Conservation (phyloP, 2,329 filamentous ascomycete species). For the Fonsecaea pugnacius region DNA sequence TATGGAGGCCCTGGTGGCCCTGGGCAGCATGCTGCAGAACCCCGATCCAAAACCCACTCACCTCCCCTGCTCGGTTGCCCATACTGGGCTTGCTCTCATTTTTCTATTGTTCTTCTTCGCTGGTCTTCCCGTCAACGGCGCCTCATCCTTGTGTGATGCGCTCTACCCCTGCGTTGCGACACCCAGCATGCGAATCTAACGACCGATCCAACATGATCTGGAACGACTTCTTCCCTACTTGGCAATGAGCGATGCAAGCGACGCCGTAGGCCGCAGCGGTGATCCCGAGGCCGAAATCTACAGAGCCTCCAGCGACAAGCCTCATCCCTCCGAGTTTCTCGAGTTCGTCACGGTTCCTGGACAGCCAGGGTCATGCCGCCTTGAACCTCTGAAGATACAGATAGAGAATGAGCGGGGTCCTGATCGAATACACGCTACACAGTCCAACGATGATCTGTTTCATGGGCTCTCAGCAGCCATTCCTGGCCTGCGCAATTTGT, state of each 20-base stretch:
- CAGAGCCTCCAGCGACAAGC: constrained; percentile 26
- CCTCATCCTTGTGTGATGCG: background rate
- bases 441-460: constrained; percentile 36
- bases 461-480: constrained; percentile 32
- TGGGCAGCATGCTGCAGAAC: background rate
- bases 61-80: background rate
- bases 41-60: constrained; percentile 10
- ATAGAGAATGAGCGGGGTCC: constrained; percentile 4
- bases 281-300: background rate
- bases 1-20: background rate
- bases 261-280: constrained; percentile 13
- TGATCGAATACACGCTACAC: constrained; percentile 24
- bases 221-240: constrained; percentile 2
- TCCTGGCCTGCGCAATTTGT: constrained; percentile 33
- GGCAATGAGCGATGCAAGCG: constrained; percentile 29
- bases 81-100: background rate
- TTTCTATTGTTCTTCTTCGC: background rate
- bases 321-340: constrained; percentile 35
- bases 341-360: constrained; percentile 30
- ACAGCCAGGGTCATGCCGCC: constrained; percentile 2
- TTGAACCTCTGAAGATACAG: constrained; percentile 27
- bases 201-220: constrained; percentile 2
- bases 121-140: background rate
- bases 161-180: background rate
- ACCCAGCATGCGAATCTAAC: background rate